phyloP scores from a whole-genome alignment of 352 stramenopile species.

The Phytophthora pini region DNA sequence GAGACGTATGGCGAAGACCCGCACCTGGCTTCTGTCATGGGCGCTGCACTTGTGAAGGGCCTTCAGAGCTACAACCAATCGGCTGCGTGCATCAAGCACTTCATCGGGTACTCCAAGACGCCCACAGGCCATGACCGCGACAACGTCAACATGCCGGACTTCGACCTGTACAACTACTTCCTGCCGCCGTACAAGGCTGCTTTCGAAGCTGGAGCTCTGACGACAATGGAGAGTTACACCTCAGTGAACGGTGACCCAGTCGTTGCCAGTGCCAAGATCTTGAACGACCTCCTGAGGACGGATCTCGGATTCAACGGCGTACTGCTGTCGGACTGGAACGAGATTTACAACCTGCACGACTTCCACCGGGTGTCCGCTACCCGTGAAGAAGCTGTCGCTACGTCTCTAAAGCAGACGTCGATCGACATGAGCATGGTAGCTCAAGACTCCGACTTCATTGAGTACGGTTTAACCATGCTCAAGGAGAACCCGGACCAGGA shows the following conservation, averaged over 20 bases:
- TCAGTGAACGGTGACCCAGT: slow-evolving; percentile 90
- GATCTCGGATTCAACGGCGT: slow-evolving; percentile 85
- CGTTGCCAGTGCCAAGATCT: slow-evolving; percentile 69
- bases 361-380: slow-evolving; percentile 53
- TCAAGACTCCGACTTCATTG: slow-evolving; percentile 45
- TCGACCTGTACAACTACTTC: slow-evolving; percentile 80
- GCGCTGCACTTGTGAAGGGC: slow-evolving; percentile 57
- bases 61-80: slow-evolving; percentile 68
- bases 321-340: slow-evolving; percentile 89
- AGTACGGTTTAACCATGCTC: slow-evolving; percentile 46
- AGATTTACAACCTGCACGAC: slow-evolving; percentile 88
- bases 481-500: slow-evolving; percentile 35
- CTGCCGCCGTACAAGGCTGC: slow-evolving; percentile 77
- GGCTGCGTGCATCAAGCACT: slow-evolving; percentile 85
- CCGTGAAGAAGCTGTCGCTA: slow-evolving; percentile 42
- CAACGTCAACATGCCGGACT: slow-evolving; percentile 35
- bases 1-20: slow-evolving; percentile 95
- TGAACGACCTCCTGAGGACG: slow-evolving; percentile 73
- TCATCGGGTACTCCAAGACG: slow-evolving; percentile 75
- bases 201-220: slow-evolving; percentile 71
- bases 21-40: slow-evolving; percentile 75
- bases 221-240: slow-evolving; percentile 93
- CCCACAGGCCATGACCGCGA: slow-evolving; percentile 19
- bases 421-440: slow-evolving; percentile 93
- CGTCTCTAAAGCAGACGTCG: slow-evolving; percentile 63